Base-by-base conservation (phyloP, 768 basidiomycete genomes). In the Russula olivacea region DNA sequence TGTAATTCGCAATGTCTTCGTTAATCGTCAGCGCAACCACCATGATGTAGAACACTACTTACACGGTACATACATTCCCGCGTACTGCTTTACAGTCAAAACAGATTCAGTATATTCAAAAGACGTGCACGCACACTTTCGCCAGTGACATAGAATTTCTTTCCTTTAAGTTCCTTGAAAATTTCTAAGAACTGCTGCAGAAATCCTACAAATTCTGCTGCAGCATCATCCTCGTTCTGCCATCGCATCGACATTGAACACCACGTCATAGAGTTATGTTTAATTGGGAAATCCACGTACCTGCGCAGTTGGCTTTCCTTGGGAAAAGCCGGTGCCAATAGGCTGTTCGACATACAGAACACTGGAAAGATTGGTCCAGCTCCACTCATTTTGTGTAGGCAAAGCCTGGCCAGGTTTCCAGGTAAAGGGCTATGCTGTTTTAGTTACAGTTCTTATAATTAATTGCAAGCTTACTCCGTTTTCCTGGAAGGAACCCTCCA, bases 331-430 rank as follows among this genome's bases (percentile, higher is more conserved):
- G 4, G 88, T 90, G 5, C 89, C 89, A 36, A 91, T 83, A 3
- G 89, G 89, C 66, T 90, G 89, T 66, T 91, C 89, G 9, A 91
- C 82, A 78, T 81, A 91, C 17, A 90, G 74, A 7, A 89, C 73
- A 58, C 85, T 88, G 1, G 87, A 88, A 8, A 91, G 76, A 68
- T 90, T 91, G 0, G 89, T 90, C 89, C 89, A 91, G 71, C 87
- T 88, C 68, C 79, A 80, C 66, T 86, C 79, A 58, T 89, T 91
- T 6, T 72, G 76, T 1, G 80, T 86, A 5, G 88, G 84, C 58
- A 79, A 78, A 1, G 87, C 87, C 68, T 82, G 80, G 1, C 89
- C 89, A n/a, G 51, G 66, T 76, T 7, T 80, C 72, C 88, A 90
- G 45, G 77, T 79, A 72, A 91, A 77, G 1, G 88, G 88, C 88